phyloP scores from a whole-genome alignment of 2,329 filamentous ascomycete species.

The Lecanicillium sp. region DNA sequence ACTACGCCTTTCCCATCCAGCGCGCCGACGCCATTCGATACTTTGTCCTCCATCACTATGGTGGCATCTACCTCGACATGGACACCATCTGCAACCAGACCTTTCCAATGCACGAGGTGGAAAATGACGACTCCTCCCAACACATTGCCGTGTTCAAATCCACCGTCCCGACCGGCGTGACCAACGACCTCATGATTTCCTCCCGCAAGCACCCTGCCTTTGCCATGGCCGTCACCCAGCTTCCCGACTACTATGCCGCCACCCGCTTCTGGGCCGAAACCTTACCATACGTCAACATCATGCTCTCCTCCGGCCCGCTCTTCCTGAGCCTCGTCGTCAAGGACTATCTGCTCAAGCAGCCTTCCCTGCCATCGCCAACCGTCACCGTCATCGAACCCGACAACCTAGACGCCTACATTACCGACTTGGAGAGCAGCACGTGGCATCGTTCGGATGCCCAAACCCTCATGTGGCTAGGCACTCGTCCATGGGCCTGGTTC shows the following conservation, averaged over 20 bases:
- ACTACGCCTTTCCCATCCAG: constrained; percentile 63
- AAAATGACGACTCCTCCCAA: constrained; percentile 12
- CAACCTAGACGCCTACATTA: constrained; percentile 21
- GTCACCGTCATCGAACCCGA: constrained; percentile 20
- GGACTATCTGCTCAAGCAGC: constrained; percentile 54
- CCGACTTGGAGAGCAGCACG: constrained; percentile 29
- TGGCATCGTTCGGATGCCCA: constrained; percentile 40
- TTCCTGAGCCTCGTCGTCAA: constrained; percentile 71
- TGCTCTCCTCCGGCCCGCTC: constrained; percentile 69
- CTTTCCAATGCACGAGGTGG: constrained; percentile 20
- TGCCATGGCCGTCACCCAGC: constrained; percentile 55
- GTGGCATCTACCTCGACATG: constrained; percentile 64
- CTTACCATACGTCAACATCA: constrained; percentile 65
- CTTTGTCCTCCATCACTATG: constrained; percentile 63
- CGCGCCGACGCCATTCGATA: constrained; percentile 66
- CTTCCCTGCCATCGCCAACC: constrained; percentile 17
- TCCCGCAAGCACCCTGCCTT: constrained; percentile 69
- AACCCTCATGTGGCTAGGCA: constrained; percentile 39
- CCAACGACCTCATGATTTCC: constrained; percentile 72
- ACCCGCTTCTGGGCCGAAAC: constrained; percentile 52
- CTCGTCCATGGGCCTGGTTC: constrained; percentile 24
- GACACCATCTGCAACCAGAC: constrained; percentile 22
- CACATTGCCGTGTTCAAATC: constrained; percentile 23
- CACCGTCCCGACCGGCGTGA: constrained; percentile 69
- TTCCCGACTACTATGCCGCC: constrained; percentile 52